These are phyloP conservation scores for Trichoderma polysporum DNA, from an alignment of 2,329 filamentous ascomycete genomes.

Conservation along the genomic window DNA sequence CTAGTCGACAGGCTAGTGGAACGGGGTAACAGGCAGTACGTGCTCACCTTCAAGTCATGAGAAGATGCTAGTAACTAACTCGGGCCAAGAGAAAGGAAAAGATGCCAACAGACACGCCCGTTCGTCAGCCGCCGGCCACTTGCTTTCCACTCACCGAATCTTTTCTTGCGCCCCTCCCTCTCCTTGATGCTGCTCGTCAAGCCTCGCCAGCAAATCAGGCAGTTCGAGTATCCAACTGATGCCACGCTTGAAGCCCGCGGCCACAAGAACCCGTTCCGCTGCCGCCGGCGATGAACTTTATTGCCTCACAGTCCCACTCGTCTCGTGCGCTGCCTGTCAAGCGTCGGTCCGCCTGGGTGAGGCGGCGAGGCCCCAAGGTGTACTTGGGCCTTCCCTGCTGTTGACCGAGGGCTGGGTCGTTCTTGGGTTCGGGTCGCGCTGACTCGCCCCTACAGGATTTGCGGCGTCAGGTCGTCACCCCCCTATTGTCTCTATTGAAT, in stretches of 20 bases:
- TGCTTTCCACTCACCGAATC: not conserved
- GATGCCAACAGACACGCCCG: not conserved
- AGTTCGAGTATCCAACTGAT: not conserved
- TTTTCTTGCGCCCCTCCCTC: not conserved
- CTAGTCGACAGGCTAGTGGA: slow-evolving; percentile 6
- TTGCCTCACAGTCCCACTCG: slow-evolving; percentile 15
- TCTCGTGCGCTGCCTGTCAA: slow-evolving; percentile 18
- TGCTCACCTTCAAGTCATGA: not conserved
- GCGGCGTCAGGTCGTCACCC: slow-evolving; percentile 12
- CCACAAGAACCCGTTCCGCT: slow-evolving; percentile 17
- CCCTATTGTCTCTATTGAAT: slow-evolving; percentile 17
- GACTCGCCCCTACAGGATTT: not conserved
- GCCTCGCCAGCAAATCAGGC: not conserved
- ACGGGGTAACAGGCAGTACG: slow-evolving; percentile 14
- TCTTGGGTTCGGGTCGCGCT: not conserved
- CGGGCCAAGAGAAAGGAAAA: not conserved
- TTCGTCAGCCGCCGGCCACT: slow-evolving; percentile 9
- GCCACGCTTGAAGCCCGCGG: slow-evolving; percentile 13
- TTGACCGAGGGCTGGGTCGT: slow-evolving; percentile 13
- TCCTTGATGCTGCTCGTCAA: not conserved
- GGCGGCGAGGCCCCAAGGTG: slow-evolving; percentile 13
- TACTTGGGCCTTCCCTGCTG: slow-evolving; percentile 2
- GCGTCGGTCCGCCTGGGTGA: slow-evolving; percentile 17
- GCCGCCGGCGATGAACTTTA: slow-evolving; percentile 14
- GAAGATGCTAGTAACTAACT: slow-evolving; percentile 7